Evolutionary conservation across 1,139 yeast species (phyloP), one percentile per base, ranked within the genome.

Genomic region (Saccharomyces hybrid): DNA sequence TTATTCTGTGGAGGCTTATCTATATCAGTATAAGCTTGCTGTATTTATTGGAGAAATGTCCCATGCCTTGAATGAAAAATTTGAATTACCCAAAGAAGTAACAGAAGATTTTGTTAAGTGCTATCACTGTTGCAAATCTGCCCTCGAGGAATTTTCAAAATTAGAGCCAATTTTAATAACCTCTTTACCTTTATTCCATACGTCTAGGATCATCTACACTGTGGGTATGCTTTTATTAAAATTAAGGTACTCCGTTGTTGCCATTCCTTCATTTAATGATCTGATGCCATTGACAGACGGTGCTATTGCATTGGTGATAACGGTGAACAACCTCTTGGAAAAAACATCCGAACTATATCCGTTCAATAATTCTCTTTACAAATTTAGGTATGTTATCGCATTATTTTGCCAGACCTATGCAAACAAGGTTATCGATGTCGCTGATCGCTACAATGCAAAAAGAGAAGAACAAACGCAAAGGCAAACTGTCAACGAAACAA

Each of bases 1-100:
- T 60, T 80, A 79, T 60, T 79, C 93, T 0, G 83, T 86, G 12
- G 88, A 86, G 61, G 91, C 93, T 0, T 86, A 82, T 64, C 71
- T 88, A 19, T 86, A 86, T 67, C 95, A 84, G 65, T 62, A 59
- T 50, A 58, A 56, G 7, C 52, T 63, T 32, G 57, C 56, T 9
- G 58, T 55, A 21, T 62, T 54, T 49, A 52, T 63, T 47, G 53
- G 54, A n/a, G 54, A 49, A 12, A 53, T 52, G 42, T 51, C 56
- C 11, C 56, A 56, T 26, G 53, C 51, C 11, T 12, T 47, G 44
- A 48, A 51, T 24, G 52, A 47, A 12, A 47, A 54, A 14, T 53
- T 54, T 14, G 52, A 55, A 16, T 16, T 63, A 8, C 69, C 70
- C 21, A 65, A 67, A 6, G 60, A 64, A 24, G 61, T 81, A 4